These are phyloP conservation scores for Fusarium temperatum DNA, from an alignment of 2,329 filamentous ascomycete genomes.

Conservation along the genomic window DNA sequence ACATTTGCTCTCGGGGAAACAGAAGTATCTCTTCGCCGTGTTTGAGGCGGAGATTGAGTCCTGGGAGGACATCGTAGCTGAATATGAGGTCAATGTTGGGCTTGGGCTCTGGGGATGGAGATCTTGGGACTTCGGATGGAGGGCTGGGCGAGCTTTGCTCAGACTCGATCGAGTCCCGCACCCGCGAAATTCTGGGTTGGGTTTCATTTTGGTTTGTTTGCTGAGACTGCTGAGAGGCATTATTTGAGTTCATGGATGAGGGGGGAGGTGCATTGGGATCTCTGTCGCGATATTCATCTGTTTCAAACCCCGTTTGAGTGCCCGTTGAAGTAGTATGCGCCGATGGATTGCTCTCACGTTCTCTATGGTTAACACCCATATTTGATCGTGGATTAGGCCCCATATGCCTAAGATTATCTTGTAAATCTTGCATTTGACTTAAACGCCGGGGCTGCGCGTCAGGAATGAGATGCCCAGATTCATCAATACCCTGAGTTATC, in stretches of 20 bases:
- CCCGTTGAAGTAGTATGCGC: background rate
- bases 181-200: too few species aligned
- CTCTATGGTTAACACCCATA: too few species aligned
- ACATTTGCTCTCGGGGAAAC: background rate
- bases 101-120: background rate
- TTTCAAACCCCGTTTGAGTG: background rate
- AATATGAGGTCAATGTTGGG: background rate
- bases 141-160: background rate
- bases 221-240: background rate
- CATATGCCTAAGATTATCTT: background rate
- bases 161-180: background rate
- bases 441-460: background rate
- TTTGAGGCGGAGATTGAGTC: background rate
- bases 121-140: too few species aligned
- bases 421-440: background rate
- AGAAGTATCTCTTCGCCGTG: background rate
- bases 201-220: background rate
- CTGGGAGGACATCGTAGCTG: slow-evolving; percentile 7
- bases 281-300: background rate
- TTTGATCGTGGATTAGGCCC: background rate
- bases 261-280: background rate
- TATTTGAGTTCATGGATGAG: background rate
- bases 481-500: background rate
- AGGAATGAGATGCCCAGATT: background rate
- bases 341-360: rapidly evolving